Conservation (phyloP, 139 green algal genomes). For the Edaphochlamys debaryana region DNA sequence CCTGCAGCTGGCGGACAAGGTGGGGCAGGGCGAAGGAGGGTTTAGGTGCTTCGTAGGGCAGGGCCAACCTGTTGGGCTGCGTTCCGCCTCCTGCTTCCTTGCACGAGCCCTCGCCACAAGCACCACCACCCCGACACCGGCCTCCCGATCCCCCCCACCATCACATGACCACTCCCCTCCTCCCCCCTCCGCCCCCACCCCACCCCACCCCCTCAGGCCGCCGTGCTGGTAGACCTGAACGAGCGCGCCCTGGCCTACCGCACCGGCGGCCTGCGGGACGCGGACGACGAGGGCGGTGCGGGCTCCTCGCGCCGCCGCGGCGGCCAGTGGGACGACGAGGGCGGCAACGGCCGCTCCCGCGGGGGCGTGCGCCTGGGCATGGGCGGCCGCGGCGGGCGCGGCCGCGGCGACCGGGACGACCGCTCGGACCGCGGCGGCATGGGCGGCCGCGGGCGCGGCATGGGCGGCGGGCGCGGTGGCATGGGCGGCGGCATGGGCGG, state of each 20-base stretch:
- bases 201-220: conserved; percentile 19
- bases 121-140: too few relatives aligned
- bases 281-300: conserved; percentile 57
- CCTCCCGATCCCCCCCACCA: too few relatives aligned
- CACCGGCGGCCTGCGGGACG: conserved; percentile 72
- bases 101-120: too few relatives aligned
- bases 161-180: too few relatives aligned
- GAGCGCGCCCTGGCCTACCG: conserved; percentile 90
- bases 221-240: conserved; percentile 94
- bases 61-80: too few relatives aligned
- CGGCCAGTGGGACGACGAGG: conserved; percentile 51
- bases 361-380: not conserved
- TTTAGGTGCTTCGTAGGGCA: not conserved
- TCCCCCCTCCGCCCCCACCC: not conserved
- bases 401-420: conserved; percentile 46
- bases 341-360: conserved; percentile 26
- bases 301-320: conserved; percentile 35
- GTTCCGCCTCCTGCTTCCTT: too few relatives aligned
- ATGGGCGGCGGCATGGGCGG: conserved; percentile 49
- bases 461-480: conserved; percentile 44
- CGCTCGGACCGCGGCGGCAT: conserved; percentile 42
- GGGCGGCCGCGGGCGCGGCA: conserved; percentile 47
- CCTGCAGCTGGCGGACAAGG: conserved; percentile 84
- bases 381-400: conserved; percentile 1
- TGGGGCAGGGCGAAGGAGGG: not conserved